Percentiles rank a stretch among this genome's conserved stretches.
Conservation (phyloP, 1,139 yeast genomes). For the Candida pseudocylindracea region DNA sequence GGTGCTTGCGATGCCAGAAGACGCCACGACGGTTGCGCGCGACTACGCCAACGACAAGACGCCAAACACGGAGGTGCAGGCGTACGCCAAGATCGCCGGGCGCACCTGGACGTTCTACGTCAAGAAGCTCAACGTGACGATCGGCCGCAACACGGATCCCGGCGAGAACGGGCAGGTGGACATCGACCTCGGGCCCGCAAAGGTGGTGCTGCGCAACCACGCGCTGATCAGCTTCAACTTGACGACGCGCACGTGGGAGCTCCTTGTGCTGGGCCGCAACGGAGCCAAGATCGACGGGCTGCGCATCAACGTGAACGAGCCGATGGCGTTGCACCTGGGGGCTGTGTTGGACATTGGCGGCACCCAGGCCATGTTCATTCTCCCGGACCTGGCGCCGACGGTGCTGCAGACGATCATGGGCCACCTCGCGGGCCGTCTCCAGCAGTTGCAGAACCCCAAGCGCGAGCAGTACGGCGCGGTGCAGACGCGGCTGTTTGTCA, state of each 20-base stretch:
- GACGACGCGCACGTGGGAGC: constrained; percentile 64
- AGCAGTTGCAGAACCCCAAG: constrained; percentile 10
- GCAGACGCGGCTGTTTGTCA: constrained; percentile 7
- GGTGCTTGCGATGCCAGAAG: constrained; percentile 23
- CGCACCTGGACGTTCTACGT: constrained; percentile 86
- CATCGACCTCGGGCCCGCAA: constrained; percentile 90
- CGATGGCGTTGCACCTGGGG: constrained; percentile 44
- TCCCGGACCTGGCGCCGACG: constrained; percentile 76
- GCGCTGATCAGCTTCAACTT: constrained; percentile 67
- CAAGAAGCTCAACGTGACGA: constrained; percentile 49
- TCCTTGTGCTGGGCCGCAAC: constrained; percentile 65
- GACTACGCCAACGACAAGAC: constrained; percentile 45
- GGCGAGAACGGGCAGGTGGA: constrained; percentile 21
- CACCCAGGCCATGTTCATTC: constrained; percentile 94
- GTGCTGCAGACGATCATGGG: constrained; percentile 26
- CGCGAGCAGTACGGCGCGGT: constrained; percentile 7
- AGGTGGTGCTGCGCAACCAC: constrained; percentile 80
- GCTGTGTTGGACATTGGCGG: constrained; percentile 88
- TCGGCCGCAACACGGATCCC: constrained; percentile 70
- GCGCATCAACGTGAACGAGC: constrained; percentile 27
- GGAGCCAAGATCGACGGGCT: constrained; percentile 77
- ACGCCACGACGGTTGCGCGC: constrained; percentile 24
- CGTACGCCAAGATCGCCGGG: constrained; percentile 94
- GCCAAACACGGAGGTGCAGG: constrained; percentile 72
- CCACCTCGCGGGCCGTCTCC: constrained; percentile 10